phyloP scores from a whole-genome alignment of 768 basidiomycete species.

The Tylopilus vinaceipallidus region DNA sequence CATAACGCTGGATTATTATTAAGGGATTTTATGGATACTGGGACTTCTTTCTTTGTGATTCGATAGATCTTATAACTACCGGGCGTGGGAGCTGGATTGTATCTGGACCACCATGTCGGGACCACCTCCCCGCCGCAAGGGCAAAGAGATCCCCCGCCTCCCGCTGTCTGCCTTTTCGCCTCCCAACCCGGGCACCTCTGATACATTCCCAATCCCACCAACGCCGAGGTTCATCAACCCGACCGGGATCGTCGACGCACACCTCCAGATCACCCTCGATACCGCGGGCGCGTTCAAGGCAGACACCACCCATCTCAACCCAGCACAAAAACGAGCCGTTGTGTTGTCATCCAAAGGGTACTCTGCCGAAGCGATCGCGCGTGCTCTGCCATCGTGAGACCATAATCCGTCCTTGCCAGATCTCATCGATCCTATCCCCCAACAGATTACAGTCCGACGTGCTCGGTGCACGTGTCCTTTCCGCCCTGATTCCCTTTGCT shows the following conservation, averaged over 20 bases:
- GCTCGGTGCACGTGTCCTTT: constrained; percentile 43
- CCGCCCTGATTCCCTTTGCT: constrained; percentile 60
- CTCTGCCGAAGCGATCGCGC: constrained; percentile 38
- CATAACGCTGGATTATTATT: background rate
- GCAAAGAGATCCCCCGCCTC: constrained; percentile 66
- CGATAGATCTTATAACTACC: no score
- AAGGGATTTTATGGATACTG: background rate
- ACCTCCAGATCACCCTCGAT: constrained; percentile 47
- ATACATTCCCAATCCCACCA: constrained; percentile 64
- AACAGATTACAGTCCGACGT: constrained; percentile 18
- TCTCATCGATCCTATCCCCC: constrained; percentile 1
- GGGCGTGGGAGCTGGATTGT: constrained; percentile 6
- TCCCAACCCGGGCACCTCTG: constrained; percentile 63
- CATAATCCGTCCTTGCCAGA: background rate
- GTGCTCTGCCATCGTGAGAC: constrained; percentile 41
- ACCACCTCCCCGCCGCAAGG: constrained; percentile 52
- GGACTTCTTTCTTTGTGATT: no score
- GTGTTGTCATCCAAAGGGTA: constrained; percentile 51
- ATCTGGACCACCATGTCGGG: constrained; percentile 20
- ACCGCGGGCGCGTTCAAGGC: constrained; percentile 23
- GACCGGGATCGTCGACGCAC: constrained; percentile 61
- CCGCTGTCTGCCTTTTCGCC: constrained; percentile 76
- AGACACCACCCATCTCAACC: constrained; percentile 39
- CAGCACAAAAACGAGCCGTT: constrained; percentile 55
- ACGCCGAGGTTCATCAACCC: constrained; percentile 71